Evolutionary conservation across 2,329 filamentous ascomycete genomes (phyloP).

Genomic region (Exophiala dermatitidis): DNA sequence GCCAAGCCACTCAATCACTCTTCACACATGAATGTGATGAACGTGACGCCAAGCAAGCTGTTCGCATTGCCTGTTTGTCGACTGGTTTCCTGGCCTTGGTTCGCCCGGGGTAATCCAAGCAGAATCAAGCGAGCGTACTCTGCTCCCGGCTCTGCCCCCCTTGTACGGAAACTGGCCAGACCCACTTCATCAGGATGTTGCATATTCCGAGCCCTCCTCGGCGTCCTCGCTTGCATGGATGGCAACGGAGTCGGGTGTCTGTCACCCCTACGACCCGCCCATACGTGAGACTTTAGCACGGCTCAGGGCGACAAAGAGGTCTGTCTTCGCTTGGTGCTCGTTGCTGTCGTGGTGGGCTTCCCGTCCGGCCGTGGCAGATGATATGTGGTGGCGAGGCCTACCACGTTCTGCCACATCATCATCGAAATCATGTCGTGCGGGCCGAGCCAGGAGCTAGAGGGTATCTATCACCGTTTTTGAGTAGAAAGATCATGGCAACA

Average conservation of each 20-base stretch:
- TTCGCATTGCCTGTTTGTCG: background rate
- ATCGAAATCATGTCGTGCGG: background rate
- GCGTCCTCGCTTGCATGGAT: background rate
- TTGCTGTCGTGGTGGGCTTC: too few relatives aligned
- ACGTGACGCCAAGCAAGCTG: background rate
- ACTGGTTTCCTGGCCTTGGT: background rate
- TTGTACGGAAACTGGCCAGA: background rate
- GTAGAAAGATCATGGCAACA: too few relatives aligned
- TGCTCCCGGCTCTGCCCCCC: background rate
- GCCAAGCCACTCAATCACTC: background rate
- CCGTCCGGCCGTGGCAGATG: too few relatives aligned
- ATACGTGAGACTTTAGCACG: background rate
- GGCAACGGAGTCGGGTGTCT: background rate
- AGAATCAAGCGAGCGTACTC: background rate
- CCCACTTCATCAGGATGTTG: background rate
- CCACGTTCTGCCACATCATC: conserved; percentile 3
- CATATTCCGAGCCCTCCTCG: background rate
- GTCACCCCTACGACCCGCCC: background rate
- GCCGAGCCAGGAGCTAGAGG: background rate
- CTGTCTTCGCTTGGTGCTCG: background rate
- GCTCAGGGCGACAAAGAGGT: background rate
- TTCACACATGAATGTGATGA: background rate
- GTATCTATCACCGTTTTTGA: too few relatives aligned
- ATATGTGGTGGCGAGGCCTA: background rate
- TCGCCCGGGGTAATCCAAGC: background rate